Base-by-base conservation (phyloP, 169 alveolate species). In the Plasmodium falciparum region DNA sequence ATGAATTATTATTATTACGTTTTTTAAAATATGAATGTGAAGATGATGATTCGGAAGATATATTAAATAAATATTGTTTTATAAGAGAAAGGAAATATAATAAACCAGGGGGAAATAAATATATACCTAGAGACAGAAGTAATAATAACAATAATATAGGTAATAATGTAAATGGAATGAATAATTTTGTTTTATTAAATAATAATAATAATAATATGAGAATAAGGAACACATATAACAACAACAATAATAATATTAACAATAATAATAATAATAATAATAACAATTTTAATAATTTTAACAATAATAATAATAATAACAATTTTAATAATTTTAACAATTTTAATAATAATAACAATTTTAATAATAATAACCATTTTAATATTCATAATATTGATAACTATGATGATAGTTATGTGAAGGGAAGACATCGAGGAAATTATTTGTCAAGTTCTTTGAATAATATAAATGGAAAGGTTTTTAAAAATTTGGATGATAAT, bases 401-500 rank as follows among this genome's bases (percentile, higher is more conserved):
- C 39, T 33, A 29, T 73, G 71, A 73, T 56, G 39, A 56, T 56
- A n/a, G 33, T 49, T 26, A 73, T 45, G 56, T 13, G 24, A 58
- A 24, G 8, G 56, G 7, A 45, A 74, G 63, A 20, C 47, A 74
- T 47, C 49, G 15, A 0, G n/a, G 17, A 15, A 59, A 58, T 43
- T 65, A 50, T 59, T 65, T 71, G 1, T 20, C 61, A 5, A 67
- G 70, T 63, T 13, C 33, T 15, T 33, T 13, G n/a, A 80, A 58
- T 43, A 80, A 49, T 72, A 39, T 13, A 24, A 80, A 80, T 13
- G 17, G 61, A 3, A 80, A 73, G 33, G 29, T 52, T 62, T 69
- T 80, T 80, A 80, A 80, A 80, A 43, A 80, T 69, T 20, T 69
- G 13, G 90, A 80, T 26, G 71, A 80, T 22, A 80, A 29, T 39